Conservation (phyloP, 495 filamentous ascomycete genomes). For the Aspergillus avenaceus region DNA sequence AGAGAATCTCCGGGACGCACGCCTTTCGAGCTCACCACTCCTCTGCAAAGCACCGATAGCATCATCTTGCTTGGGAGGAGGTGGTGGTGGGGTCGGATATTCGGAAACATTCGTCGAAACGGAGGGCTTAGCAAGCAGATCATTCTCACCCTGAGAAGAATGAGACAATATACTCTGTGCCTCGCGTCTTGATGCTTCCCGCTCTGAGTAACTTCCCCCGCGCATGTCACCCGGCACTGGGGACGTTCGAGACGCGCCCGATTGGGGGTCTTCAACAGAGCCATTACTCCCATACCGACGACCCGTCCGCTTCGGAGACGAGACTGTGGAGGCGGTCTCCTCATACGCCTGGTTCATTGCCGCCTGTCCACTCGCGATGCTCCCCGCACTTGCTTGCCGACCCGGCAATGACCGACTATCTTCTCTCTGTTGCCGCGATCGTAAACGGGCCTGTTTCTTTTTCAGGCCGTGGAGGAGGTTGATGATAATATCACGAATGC, state of each 20-base stretch:
- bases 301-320: conserved; percentile 35
- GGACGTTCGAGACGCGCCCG: conserved; percentile 41
- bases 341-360: conserved; percentile 65
- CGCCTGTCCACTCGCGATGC: conserved; percentile 53
- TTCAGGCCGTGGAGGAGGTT: conserved; percentile 93
- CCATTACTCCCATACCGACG: conserved; percentile 50
- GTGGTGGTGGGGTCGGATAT: conserved; percentile 63
- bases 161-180: conserved; percentile 51
- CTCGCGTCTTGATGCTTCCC: conserved; percentile 44
- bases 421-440: conserved; percentile 74
- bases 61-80: conserved; percentile 80
- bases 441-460: conserved; percentile 86
- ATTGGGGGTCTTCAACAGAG: conserved; percentile 42
- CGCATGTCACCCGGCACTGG: conserved; percentile 27
- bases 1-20: conserved; percentile 89
- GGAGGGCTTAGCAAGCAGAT: conserved; percentile 35
- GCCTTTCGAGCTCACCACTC: conserved; percentile 86
- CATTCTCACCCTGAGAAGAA: conserved; percentile 53
- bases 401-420: conserved; percentile 44
- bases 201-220: conserved; percentile 31
- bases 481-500: conserved; percentile 96
- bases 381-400: conserved; percentile 66
- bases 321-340: conserved; percentile 42
- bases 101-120: conserved; percentile 28
- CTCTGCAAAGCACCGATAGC: conserved; percentile 86